A percentile compares a stretch with the other conserved stretches of the same genome.
These are phyloP conservation scores for Phoenix roebelenii DNA, from an alignment of 176 grass and related monocot genomes.

Conservation along the genomic window DNA sequence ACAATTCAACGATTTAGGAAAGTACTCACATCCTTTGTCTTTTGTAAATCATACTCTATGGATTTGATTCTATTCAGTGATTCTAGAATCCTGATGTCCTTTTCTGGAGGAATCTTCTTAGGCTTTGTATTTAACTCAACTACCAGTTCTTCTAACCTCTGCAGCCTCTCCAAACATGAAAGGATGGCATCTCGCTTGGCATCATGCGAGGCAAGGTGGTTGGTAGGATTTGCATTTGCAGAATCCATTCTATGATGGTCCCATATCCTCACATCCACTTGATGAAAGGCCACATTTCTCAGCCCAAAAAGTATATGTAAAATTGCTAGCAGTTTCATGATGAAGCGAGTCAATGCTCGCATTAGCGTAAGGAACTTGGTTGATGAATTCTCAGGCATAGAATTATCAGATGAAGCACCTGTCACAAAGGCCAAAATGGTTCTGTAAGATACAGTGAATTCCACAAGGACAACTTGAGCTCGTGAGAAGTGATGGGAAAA, in stretches of 20 bases:
- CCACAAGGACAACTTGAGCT: too few relatives aligned
- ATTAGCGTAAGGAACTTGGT: conserved; percentile 16
- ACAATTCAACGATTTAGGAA: not conserved
- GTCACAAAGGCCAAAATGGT: too few relatives aligned
- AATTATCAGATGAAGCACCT: too few relatives aligned
- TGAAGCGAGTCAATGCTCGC: conserved; percentile 12
- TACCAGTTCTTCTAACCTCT: conserved; percentile 33
- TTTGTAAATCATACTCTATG: conserved; percentile 33
- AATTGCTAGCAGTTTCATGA: conserved; percentile 24
- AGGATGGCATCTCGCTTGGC: conserved; percentile 7
- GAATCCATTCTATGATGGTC: conserved; percentile 5
- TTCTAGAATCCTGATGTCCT: conserved; percentile 31
- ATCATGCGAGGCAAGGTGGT: not conserved
- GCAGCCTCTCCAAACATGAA: conserved; percentile 36
- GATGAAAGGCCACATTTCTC: conserved; percentile 7
- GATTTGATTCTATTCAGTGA: conserved; percentile 30
- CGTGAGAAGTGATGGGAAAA: too few relatives aligned
- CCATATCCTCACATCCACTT: not conserved
- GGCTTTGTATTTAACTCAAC: conserved; percentile 26
- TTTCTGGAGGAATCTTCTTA: conserved; percentile 27
- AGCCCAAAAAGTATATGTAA: conserved; percentile 17
- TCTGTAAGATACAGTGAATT: too few relatives aligned
- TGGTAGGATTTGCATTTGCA: conserved; percentile 1
- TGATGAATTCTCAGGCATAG: not conserved
- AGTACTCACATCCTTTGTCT: conserved; percentile 32